Conservation (phyloP, 306 rosid species). For the Begonia masoniana region DNA sequence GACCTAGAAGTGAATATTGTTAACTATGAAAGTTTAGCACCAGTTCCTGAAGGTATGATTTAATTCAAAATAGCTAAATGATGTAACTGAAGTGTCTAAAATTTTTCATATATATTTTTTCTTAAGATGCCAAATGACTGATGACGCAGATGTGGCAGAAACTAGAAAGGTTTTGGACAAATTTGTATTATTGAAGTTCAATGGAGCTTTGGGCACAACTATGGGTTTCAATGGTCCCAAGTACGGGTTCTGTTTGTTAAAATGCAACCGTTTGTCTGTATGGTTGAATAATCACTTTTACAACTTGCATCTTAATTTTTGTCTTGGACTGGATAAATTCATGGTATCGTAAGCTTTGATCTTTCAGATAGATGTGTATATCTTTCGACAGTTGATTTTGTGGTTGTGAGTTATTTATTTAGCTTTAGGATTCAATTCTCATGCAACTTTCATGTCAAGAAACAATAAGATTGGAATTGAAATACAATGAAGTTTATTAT, state of each 20-base stretch:
- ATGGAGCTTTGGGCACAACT: slow-evolving; percentile 23
- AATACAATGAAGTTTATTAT: no score
- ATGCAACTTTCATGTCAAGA: no score
- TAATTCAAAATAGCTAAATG: background rate
- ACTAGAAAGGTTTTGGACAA: slow-evolving; percentile 51
- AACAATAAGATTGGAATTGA: no score
- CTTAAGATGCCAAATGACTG: background rate
- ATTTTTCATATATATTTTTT: background rate
- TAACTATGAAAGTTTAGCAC: slow-evolving; percentile 31
- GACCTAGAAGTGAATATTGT: slow-evolving; percentile 30
- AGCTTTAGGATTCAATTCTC: background rate
- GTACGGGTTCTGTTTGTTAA: slow-evolving; percentile 19
- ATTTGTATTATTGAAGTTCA: slow-evolving; percentile 55
- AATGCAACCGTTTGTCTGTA: no score
- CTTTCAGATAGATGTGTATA: background rate
- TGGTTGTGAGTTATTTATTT: background rate
- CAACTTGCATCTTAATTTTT: background rate
- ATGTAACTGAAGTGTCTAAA: background rate
- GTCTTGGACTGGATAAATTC: background rate
- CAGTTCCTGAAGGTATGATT: slow-evolving; percentile 34
- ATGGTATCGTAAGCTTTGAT: background rate
- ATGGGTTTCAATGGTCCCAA: slow-evolving; percentile 33
- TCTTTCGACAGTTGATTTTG: background rate
- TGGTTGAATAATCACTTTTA: background rate
- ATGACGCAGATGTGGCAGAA: slow-evolving; percentile 28